phyloP scores from a whole-genome alignment of 495 filamentous ascomycete genomes.

The Emericellopsis terricola region DNA sequence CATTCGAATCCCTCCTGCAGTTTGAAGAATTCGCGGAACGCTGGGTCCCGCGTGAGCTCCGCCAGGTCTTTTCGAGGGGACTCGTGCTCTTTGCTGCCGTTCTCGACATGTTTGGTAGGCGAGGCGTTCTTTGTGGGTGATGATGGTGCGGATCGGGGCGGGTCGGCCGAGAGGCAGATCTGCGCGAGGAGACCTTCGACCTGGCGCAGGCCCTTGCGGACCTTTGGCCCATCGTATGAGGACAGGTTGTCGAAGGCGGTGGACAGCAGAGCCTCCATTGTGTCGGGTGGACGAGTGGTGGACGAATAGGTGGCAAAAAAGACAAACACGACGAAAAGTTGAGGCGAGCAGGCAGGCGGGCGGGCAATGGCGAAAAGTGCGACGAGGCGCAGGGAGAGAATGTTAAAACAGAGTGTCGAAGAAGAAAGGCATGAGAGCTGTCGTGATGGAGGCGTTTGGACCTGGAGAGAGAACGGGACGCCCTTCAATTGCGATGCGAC shows the following conservation, averaged over 20 bases:
- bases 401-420: constrained; percentile 19
- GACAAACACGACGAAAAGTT: neutral
- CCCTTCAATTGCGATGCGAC: too few relatives aligned
- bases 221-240: constrained; percentile 73
- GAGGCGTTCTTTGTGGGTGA: constrained; percentile 23
- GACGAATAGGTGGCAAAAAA: neutral
- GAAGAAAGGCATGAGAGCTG: constrained; percentile 6
- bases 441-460: constrained; percentile 6
- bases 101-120: neutral
- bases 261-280: constrained; percentile 82
- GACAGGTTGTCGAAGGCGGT: constrained; percentile 94
- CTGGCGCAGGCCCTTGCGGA: constrained; percentile 85
- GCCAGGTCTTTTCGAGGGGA: constrained; percentile 37
- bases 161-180: constrained; percentile 59
- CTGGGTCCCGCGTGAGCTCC: constrained; percentile 64
- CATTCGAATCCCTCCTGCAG: constrained; percentile 94
- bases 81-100: constrained; percentile 50
- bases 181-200: constrained; percentile 92
- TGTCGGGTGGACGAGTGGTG: neutral
- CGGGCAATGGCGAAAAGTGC: too few relatives aligned
- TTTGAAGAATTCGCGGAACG: constrained; percentile 92
- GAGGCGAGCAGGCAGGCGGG: neutral
- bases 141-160: constrained; percentile 6
- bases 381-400: constrained; percentile 5
- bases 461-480: too few relatives aligned